phyloP scores from a whole-genome alignment of 305 asterid species.

The Ilex paraguariensis region DNA sequence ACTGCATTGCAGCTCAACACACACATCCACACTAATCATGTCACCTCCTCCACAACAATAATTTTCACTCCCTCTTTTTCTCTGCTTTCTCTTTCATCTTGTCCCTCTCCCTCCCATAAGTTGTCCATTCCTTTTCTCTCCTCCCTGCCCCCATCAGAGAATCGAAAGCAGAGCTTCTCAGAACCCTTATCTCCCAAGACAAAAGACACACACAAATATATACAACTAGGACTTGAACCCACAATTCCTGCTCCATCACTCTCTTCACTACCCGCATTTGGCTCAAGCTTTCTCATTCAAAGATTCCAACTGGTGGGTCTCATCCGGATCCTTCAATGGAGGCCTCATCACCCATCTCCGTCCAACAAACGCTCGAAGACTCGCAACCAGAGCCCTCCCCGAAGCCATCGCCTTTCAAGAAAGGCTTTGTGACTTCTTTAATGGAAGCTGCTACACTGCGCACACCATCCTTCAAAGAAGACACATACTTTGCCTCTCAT shows the following conservation, averaged over 20 bases:
- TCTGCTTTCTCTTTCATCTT: constrained; percentile 4
- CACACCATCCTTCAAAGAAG: constrained; percentile 36
- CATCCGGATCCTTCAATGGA: constrained; percentile 24
- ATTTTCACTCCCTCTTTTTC: constrained; percentile 9
- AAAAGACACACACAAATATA: too few relatives aligned
- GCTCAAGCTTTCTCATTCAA: neutral
- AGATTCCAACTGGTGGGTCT: neutral
- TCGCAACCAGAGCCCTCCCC: constrained; percentile 31
- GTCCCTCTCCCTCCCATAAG: neutral
- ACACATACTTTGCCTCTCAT: neutral
- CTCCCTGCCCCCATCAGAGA: neutral
- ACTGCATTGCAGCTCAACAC: constrained; percentile 14
- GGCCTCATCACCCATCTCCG: constrained; percentile 29
- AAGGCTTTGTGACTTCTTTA: constrained; percentile 47
- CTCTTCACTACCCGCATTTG: neutral
- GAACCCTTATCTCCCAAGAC: too few relatives aligned
- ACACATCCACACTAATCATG: constrained; percentile 9
- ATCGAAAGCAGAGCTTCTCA: too few relatives aligned
- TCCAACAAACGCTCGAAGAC: constrained; percentile 19
- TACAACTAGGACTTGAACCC: too few relatives aligned
- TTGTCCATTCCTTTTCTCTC: neutral
- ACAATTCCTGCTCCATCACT: neutral
- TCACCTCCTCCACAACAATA: constrained; percentile 21
- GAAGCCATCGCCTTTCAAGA: constrained; percentile 35
- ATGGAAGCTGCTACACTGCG: constrained; percentile 65